Evolutionary conservation across 495 filamentous ascomycete genomes (phyloP), one percentile per base, ranked within the genome.

Genomic region (Penicillium samsonianum): DNA sequence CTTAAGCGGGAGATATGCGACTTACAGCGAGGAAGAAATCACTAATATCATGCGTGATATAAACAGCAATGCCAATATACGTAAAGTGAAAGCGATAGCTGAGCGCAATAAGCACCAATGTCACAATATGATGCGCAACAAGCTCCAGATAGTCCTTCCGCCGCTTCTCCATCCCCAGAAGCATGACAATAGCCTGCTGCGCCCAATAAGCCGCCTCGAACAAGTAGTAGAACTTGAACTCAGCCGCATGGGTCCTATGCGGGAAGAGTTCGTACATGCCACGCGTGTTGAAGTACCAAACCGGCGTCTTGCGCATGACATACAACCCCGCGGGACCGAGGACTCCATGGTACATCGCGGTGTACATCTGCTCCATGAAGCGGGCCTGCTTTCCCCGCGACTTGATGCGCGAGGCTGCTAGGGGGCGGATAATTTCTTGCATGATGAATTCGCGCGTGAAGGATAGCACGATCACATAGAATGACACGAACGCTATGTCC

Each of bases 61-160:
- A 96, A 10, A 96, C 89, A 31, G 88, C 91, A 40, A 96, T 68
- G 0, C 92, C 92, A 71, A 96, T 93, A 70, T 91, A 90, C 9
- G 92, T 91, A 71, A 96, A 96, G 73, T 96, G 92, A 74, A 93
- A 96, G 45, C 90, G 85, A 74, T 96, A 96, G 73, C 88, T 91
- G 61, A 90, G 71, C 47, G 73, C 83, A 61, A 96, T 96, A 52
- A 96, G 77, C 17, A 82, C 74, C 47, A 96, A 67, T 19, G 90
- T 92, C 52, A 96, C 87, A 62, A 96, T 84, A 70, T 96, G 92
- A 73, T 96, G 92, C 52, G 82, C 80, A 44, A 96, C 89, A 33
- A 96, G 79, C 77, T 96, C 92, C 70, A 85, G 88, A 64, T 87
- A 96, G 67, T 96, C 92, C 76, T 95, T 96, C 23, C 92, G 73